Evolutionary conservation across 805 yeast genomes (phyloP).

Genomic region (Teunomyces atbi): DNA sequence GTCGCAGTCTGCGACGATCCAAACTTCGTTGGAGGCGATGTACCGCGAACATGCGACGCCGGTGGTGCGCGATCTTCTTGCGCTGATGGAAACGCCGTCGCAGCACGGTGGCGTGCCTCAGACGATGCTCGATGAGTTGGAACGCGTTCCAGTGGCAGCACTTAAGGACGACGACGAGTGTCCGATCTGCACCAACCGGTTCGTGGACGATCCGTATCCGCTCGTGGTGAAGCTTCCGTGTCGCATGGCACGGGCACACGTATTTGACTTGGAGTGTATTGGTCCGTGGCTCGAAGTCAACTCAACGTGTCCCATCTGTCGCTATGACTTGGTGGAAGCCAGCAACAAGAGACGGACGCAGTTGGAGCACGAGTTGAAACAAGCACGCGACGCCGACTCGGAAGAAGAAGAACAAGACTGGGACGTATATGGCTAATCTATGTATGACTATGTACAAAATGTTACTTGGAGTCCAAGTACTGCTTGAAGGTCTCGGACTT

Average conservation of each 20-base stretch:
- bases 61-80: conserved; percentile 26
- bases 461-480: conserved; percentile 31
- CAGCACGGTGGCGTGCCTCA: conserved; percentile 57
- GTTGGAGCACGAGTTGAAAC: conserved; percentile 33
- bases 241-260: conserved; percentile 49
- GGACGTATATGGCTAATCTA: conserved; percentile 70
- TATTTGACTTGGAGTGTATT: conserved; percentile 85
- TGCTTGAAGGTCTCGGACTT: conserved; percentile 68
- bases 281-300: conserved; percentile 82
- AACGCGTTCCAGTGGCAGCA: conserved; percentile 49
- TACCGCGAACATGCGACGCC: conserved; percentile 30
- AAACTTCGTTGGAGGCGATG: conserved; percentile 16
- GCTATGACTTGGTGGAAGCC: conserved; percentile 59
- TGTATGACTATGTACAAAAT: background rate
- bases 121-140: conserved; percentile 71
- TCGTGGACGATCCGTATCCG: conserved; percentile 71
- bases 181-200: conserved; percentile 79
- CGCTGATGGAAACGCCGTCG: conserved; percentile 8
- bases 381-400: conserved; percentile 43
- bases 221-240: conserved; percentile 77
- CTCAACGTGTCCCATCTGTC: conserved; percentile 81
- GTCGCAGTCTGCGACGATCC: conserved; percentile 11
- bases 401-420: conserved; percentile 64
- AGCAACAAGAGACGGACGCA: conserved; percentile 24
- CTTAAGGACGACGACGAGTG: conserved; percentile 60